These are phyloP conservation scores for Bondarzewia mesenterica DNA, from an alignment of 1,284 basidiomycete species.

Conservation along the genomic window DNA sequence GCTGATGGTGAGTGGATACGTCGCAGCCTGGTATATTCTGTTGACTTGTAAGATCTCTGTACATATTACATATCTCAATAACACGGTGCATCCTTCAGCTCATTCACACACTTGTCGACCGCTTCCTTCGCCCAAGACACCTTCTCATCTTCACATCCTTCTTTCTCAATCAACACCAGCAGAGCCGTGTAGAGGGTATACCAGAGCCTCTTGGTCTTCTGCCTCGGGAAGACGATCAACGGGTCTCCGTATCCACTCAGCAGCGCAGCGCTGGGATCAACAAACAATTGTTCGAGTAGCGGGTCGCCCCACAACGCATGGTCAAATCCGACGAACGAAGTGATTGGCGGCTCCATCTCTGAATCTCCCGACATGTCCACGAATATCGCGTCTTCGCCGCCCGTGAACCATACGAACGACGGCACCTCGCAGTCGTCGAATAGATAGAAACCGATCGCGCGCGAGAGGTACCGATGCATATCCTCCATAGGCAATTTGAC, in stretches of 20 bases:
- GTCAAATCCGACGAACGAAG: conserved; percentile 29
- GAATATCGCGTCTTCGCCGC: conserved; percentile 43
- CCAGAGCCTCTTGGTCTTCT: conserved; percentile 64
- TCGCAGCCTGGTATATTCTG: too few relatives aligned
- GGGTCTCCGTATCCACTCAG: conserved; percentile 50
- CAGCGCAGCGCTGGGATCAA: conserved; percentile 36
- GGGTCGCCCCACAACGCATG: conserved; percentile 71
- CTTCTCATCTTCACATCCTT: conserved; percentile 23
- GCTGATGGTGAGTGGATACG: not conserved
- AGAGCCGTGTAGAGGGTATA: conserved; percentile 61
- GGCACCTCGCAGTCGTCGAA: conserved; percentile 71
- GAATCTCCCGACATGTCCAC: conserved; percentile 16
- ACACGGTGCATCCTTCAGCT: conserved; percentile 15
- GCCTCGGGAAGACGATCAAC: conserved; percentile 42
- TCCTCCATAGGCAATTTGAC: conserved; percentile 21
- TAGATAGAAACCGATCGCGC: conserved; percentile 64
- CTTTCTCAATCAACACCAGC: conserved; percentile 30
- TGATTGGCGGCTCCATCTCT: conserved; percentile 22
- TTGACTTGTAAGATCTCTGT: not conserved
- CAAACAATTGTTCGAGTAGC: conserved; percentile 54
- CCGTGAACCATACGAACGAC: conserved; percentile 53
- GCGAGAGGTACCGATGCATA: conserved; percentile 43
- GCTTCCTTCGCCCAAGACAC: conserved; percentile 31
- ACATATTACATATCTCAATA: conserved; percentile 9
- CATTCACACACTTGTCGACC: conserved; percentile 6